Conservation (phyloP, 805 yeast species). For the Schwanniomyces polymorphus region DNA sequence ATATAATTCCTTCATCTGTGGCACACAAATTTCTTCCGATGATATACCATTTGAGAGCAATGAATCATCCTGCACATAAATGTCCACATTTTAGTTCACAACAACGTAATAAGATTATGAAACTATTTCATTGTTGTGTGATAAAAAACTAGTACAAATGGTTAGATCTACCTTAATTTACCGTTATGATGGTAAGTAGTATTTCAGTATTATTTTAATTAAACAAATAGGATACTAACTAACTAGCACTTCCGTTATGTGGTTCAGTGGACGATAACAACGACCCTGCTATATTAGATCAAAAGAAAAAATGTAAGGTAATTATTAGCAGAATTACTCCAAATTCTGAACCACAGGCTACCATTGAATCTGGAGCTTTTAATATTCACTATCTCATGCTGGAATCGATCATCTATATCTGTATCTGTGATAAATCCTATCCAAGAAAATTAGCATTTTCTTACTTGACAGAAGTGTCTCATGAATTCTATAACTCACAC, state of each 20-base stretch:
- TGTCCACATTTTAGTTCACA: not conserved
- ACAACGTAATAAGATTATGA: not conserved
- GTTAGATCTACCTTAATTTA: slow-evolving; percentile 67
- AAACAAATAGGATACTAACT: not conserved
- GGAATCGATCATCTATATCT: slow-evolving; percentile 70
- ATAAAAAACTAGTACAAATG: slow-evolving; percentile 34
- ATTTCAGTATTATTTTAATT: not conserved
- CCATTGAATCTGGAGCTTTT: slow-evolving; percentile 73
- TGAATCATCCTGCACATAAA: not conserved
- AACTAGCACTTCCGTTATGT: slow-evolving; percentile 76
- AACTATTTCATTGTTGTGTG: not conserved
- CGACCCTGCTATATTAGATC: slow-evolving; percentile 61
- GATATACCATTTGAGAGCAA: not conserved
- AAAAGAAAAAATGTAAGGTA: slow-evolving; percentile 81
- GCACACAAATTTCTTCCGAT: slow-evolving; percentile 1
- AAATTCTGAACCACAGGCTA: slow-evolving; percentile 79
- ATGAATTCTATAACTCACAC: slow-evolving; percentile 79
- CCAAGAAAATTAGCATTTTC: slow-evolving; percentile 90
- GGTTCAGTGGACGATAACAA: slow-evolving; percentile 84
- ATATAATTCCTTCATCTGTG: not conserved
- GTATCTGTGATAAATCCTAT: slow-evolving; percentile 74
- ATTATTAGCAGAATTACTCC: slow-evolving; percentile 74
- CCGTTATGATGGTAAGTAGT: slow-evolving; percentile 57
- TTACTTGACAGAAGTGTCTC: slow-evolving; percentile 76
- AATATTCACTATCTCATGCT: slow-evolving; percentile 72